Evolutionary conservation across 2,329 filamentous ascomycete species (phyloP).

Genomic region (Ophiostoma sp.): DNA sequence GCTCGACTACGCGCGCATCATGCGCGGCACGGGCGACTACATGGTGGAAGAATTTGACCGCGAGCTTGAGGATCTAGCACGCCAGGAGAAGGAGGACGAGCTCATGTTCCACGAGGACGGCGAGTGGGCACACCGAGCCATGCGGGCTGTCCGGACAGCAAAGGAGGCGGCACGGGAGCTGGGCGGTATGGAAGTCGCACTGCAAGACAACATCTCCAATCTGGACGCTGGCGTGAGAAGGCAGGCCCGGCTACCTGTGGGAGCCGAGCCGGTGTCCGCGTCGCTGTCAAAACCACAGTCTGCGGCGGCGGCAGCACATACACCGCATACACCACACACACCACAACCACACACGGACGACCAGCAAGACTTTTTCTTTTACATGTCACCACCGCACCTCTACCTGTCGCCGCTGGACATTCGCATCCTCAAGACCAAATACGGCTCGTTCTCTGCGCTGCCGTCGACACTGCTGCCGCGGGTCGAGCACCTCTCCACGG

Average conservation of each 20-base stretch:
- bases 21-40: conserved; percentile 89
- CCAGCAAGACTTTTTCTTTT: conserved; percentile 70
- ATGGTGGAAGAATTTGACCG: conserved; percentile 74
- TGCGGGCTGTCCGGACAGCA: conserved; percentile 64
- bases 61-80: conserved; percentile 68
- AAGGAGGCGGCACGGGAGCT: conserved; percentile 64
- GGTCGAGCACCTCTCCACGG: conserved; percentile 83
- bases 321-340: background rate
- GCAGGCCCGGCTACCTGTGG: conserved; percentile 8
- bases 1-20: conserved; percentile 82
- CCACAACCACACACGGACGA: conserved; percentile 28
- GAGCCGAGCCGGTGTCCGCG: conserved; percentile 15
- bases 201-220: conserved; percentile 23
- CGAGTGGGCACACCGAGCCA: conserved; percentile 86
- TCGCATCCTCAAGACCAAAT: conserved; percentile 82
- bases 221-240: conserved; percentile 5
- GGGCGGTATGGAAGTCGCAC: conserved; percentile 30
- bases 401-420: conserved; percentile 90
- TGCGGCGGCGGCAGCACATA: background rate
- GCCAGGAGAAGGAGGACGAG: conserved; percentile 83
- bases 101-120: conserved; percentile 84
- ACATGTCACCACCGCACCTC: conserved; percentile 78
- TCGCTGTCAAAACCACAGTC: background rate
- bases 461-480: conserved; percentile 80
- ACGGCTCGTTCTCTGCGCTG: conserved; percentile 74